Evolutionary conservation across 306 rosid genomes (phyloP).

Genomic region (Castanea crenata): DNA sequence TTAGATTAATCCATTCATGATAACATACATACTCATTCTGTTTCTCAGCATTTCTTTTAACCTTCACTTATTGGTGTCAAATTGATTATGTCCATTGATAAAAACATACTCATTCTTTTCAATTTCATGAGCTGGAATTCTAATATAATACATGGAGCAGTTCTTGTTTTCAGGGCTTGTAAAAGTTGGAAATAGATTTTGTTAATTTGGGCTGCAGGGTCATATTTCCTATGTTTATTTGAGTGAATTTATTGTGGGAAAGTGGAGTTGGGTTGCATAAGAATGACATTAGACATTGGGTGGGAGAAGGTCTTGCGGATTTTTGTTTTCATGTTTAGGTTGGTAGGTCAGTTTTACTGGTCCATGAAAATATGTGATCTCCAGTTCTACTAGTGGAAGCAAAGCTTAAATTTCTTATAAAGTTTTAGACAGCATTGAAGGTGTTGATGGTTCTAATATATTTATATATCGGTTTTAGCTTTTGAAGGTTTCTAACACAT

Average conservation of each 20-base stretch:
- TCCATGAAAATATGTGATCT: not conserved
- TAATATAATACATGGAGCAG: not conserved
- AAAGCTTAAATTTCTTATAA: not conserved
- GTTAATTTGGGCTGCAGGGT: not conserved
- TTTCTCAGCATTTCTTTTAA: too few species aligned
- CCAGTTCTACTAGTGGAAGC: not conserved
- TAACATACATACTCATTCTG: too few species aligned
- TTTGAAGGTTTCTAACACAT: constrained; percentile 80
- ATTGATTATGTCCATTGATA: too few species aligned
- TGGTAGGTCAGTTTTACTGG: not conserved
- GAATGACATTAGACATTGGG: not conserved
- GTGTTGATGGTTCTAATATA: constrained; percentile 14
- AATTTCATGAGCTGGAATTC: not conserved
- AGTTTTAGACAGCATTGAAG: constrained; percentile 14
- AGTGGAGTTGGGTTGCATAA: not conserved
- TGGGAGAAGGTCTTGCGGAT: not conserved
- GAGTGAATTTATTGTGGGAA: not conserved
- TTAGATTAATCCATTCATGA: too few species aligned
- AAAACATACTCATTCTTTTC: not conserved
- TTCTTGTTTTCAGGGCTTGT: not conserved
- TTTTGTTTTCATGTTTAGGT: not conserved
- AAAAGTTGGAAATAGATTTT: not conserved
- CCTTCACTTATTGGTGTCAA: too few species aligned
- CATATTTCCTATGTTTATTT: not conserved
- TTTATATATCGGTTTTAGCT: not conserved